Percentiles rank a stretch among this genome's conserved stretches.
These are phyloP conservation scores for Castanopsis chinensis DNA, from an alignment of 306 rosid genomes.

Conservation along the genomic window DNA sequence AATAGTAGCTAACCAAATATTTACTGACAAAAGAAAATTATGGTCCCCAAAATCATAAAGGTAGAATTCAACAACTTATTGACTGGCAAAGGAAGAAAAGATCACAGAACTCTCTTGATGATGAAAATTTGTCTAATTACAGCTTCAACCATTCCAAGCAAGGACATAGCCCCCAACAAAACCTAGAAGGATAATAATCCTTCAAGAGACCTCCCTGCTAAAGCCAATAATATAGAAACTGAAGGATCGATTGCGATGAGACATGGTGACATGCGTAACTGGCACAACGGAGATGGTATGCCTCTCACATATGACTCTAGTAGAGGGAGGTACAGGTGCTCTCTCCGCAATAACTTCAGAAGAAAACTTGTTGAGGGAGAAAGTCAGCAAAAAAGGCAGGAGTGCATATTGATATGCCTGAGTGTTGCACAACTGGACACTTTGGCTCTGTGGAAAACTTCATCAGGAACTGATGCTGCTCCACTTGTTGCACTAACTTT, in stretches of 20 bases:
- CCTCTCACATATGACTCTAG: constrained; percentile 86
- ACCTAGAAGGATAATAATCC: constrained; percentile 84
- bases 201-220: constrained; percentile 74
- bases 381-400: constrained; percentile 93
- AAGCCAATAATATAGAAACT: constrained; percentile 81
- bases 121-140: constrained; percentile 22
- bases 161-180: constrained; percentile 94
- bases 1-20: neutral
- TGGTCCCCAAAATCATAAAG: neutral
- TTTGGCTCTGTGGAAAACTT: constrained; percentile 84
- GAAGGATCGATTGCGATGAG: constrained; percentile 57
- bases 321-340: constrained; percentile 62
- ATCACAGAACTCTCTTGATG: neutral
- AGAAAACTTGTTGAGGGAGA: constrained; percentile 80
- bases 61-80: neutral
- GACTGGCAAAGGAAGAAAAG: neutral
- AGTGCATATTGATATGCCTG: constrained; percentile 85
- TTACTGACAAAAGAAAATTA: neutral
- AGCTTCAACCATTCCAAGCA: constrained; percentile 95
- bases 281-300: constrained; percentile 90
- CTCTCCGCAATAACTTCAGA: constrained; percentile 87
- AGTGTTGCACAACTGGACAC: constrained; percentile 88
- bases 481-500: constrained; percentile 87
- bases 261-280: constrained; percentile 80
- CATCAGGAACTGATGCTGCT: constrained; percentile 94